Evolutionary conservation across 2,329 filamentous ascomycete genomes (phyloP), one percentile per base, ranked within the genome.

Genomic region (Sclerotinia glacialis): DNA sequence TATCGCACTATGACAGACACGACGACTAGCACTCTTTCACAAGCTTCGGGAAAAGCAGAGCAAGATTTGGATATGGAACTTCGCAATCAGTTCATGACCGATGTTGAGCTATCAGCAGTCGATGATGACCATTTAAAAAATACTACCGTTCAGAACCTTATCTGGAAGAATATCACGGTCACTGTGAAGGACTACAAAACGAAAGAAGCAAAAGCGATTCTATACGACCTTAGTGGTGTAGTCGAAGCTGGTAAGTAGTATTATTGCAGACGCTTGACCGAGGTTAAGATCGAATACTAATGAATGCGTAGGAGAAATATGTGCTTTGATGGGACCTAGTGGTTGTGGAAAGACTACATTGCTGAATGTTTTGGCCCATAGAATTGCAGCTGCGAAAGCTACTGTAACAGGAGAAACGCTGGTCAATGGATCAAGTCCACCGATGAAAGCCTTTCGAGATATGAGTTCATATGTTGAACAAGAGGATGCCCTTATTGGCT

Each of bases 381-480:
- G 79, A 69, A 79, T 80, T 16, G 80, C 81, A 0, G 79, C 83
- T 7, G 81, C 81, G 23, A 84, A 83, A 14, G 80, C 85, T 0
- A 83, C 83, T 3, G 81, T 86, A 2, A 81, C 80, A 7, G 85
- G 85, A 21, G 76, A 80, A 3, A 80, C 87, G 18, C 81, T 84
- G 65, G 81, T 91, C 71, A 93, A 95, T 76, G 89, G 89, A 40
- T 76, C 74, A 2, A 73, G 78, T 5, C 78, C 86, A 4, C 82
- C 86, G 1, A 77, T 80, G 9, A 76, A 80, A 9, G 79, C 80
- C 0, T 89, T 94, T 71, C 85, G 86, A 23, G 81, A 85, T 58
- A 81, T 94, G 60, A 89, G 85, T 65, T 86, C 86, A 56, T 96
- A 93, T 74, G 92, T 96, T 28, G 92, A 96, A 79, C 92, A 96